These are phyloP conservation scores for Saccharomyces pastorianus DNA, from an alignment of 1,139 yeast genomes.

Conservation along the genomic window DNA sequence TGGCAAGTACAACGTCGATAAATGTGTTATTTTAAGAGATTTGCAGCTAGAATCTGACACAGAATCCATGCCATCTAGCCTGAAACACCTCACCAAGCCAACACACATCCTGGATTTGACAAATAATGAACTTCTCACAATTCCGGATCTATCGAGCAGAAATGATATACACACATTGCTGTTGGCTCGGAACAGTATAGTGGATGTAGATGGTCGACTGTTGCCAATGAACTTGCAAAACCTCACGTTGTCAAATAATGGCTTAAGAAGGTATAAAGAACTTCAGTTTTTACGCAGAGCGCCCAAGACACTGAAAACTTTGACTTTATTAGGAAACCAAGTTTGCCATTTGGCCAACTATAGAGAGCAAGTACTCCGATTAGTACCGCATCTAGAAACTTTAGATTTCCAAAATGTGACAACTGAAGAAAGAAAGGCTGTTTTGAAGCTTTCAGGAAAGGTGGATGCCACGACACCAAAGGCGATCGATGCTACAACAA, in stretches of 20 bases:
- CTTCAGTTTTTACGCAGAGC: conserved; percentile 16
- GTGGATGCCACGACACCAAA: conserved; percentile 19
- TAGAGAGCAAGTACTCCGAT: conserved; percentile 51
- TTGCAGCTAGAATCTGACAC: conserved; percentile 19
- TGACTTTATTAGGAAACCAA: conserved; percentile 57
- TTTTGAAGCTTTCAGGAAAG: conserved; percentile 1
- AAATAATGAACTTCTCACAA: conserved; percentile 21
- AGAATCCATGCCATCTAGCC: conserved; percentile 21
- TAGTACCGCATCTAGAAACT: conserved; percentile 52
- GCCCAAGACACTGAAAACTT: conserved; percentile 30
- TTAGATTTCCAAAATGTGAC: conserved; percentile 63
- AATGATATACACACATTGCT: conserved; percentile 26
- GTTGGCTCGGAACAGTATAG: conserved; percentile 23
- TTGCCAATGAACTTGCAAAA: conserved; percentile 22
- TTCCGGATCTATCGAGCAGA: conserved; percentile 20
- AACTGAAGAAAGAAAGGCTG: conserved; percentile 42
- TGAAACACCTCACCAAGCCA: conserved; percentile 18
- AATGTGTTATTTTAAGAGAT: conserved; percentile 25
- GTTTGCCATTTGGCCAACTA: conserved; percentile 48
- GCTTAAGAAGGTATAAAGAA: conserved; percentile 16
- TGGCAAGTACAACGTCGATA: conserved; percentile 24
- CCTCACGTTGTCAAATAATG: conserved; percentile 22
- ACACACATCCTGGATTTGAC: conserved; percentile 27
- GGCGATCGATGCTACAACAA: conserved; percentile 18
- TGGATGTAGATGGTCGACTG: conserved; percentile 17